Evolutionary conservation across 2,329 filamentous ascomycete species (phyloP), one percentile per base, ranked within the genome.

Genomic region (Diaporthe sp.): DNA sequence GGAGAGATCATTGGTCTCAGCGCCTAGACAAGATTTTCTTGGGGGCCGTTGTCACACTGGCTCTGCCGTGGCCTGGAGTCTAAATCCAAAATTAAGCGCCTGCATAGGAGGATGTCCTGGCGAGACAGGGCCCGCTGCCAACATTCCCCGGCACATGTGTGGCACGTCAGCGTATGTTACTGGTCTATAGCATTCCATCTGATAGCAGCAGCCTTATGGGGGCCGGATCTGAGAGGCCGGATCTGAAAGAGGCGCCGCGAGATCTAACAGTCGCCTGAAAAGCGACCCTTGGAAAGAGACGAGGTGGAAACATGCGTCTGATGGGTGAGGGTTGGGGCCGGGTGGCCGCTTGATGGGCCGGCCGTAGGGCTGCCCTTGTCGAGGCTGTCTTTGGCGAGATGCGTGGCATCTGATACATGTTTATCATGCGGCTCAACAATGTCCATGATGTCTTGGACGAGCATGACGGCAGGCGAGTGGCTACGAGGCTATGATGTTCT

Each of bases 291-390:
- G 44, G 51, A 31, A 13, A n/a, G 4, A 25, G 62, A 37, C 44
- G 62, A 71, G 49, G 67, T 25, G 42, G 71, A 72, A 73, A 73
- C 58, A 73, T 73, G 58, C 71, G 58, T 72, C 57, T 65, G 17
- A 73, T 62, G 46, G 62, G 31, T 22, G 12, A n/a, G 62, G 42
- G 44, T 5, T n/a, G 31, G 46, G 65, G 65, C 31, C 46, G 15
- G 31, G 31, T 73, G 71, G 71, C 71, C 71, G 71, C 46, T 17
- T 65, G 34, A 65, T n/a, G 57, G 60, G 71, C 34, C 71, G 51
- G 53, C 53, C 28, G 58, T 65, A 73, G 71, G 71, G 71, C 57
- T 53, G 25, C 46, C 58, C 46, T 73, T 55, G 58, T 55, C 42
- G 34, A 65, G 46, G 44, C 19, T 49, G 44, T 51, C 42, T 22